Evolutionary conservation across 352 stramenopile species (phyloP), one percentile per base, ranked within the genome.

Genomic region (Globisporangium middletonii): DNA sequence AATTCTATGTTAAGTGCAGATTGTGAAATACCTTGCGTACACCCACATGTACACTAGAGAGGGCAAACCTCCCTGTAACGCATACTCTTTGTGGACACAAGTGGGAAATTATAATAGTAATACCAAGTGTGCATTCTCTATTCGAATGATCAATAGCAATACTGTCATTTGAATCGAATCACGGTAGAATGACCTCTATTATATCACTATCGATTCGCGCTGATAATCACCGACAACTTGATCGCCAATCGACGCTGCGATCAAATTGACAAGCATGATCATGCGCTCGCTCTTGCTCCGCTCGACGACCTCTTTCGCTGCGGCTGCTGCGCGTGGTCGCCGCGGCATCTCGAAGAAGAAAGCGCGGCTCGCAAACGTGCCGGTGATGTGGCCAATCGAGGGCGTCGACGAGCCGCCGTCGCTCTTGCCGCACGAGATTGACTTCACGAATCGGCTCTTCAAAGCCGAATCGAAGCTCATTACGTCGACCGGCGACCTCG

Each of bases 401-500:
- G 74, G 75, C 30, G 81, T 91, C 15, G 75, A 80, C 3, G 75
- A 63, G 47, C 67, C 72, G 0, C 76, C 78, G 12, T 59, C 67
- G 45, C 57, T 89, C 23, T 67, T 75, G 60, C 72, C 81, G 28
- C 81, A 91, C 57, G 82, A 92, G 50, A 72, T 86, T 43, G 74
- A 75, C 50, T 59, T 64, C 28, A 74, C 79, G 15, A 83, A 86
- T 49, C 77, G 82, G 0, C 55, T 89, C 28, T 92, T 92, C 60
- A 65, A 79, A 26, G 54, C 60, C 19, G 56, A 78, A 15, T 86
- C 75, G 50, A 83, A 79, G 27, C 64, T 89, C 33, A 89, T 92
- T 37, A 84, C 79, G 68, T 86, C 79, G 15, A 86, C 72, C 2
- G 60, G 62, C n/a, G 66, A 86, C 48, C 41, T 65, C 30, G 60